These are phyloP conservation scores for Kalanchoe fedtschenkoi DNA, from an alignment of 164 flowering plant species.

Conservation along the genomic window DNA sequence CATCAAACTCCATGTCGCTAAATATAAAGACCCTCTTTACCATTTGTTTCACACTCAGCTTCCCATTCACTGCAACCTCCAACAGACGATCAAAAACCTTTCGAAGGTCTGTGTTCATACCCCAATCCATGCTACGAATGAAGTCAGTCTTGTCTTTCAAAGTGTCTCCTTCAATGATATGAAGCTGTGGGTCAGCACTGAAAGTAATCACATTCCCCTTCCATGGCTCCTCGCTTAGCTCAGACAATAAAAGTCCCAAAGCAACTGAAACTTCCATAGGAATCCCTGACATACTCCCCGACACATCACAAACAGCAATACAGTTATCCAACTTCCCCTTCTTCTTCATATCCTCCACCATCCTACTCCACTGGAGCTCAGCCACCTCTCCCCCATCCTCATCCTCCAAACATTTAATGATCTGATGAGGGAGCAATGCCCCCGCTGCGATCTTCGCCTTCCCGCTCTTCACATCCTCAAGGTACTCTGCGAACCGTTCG, in stretches of 20 bases:
- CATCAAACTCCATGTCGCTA: slow-evolving; percentile 32
- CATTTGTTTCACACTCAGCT: slow-evolving; percentile 27
- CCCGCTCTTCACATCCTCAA: slow-evolving; percentile 23
- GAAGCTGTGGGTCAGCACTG: slow-evolving; percentile 32
- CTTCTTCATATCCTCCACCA: slow-evolving; percentile 24
- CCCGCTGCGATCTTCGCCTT: slow-evolving; percentile 37
- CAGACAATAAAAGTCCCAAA: slow-evolving; percentile 38
- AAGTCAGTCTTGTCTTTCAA: slow-evolving; percentile 21
- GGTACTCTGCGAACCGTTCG: slow-evolving; percentile 18
- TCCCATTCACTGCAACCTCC: slow-evolving; percentile 30
- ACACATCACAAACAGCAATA: slow-evolving; percentile 42
- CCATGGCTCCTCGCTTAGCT: slow-evolving; percentile 53
- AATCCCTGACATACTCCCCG: slow-evolving; percentile 35
- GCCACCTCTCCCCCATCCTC: slow-evolving; percentile 20
- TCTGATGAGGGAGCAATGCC: slow-evolving; percentile 33
- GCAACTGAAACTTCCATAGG: slow-evolving; percentile 52
- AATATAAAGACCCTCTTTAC: slow-evolving; percentile 32
- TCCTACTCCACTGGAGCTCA: slow-evolving; percentile 32
- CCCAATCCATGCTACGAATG: slow-evolving; percentile 34
- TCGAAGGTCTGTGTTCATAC: slow-evolving; percentile 37
- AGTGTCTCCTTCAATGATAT: slow-evolving; percentile 21
- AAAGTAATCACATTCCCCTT: slow-evolving; percentile 48
- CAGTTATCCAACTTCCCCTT: slow-evolving; percentile 39
- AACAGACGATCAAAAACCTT: slow-evolving; percentile 43
- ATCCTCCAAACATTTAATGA: slow-evolving; percentile 17